Evolutionary conservation across 164 flowering plant species (phyloP), one percentile per base, ranked within the genome.

Genomic region (Cinnamomum chago): DNA sequence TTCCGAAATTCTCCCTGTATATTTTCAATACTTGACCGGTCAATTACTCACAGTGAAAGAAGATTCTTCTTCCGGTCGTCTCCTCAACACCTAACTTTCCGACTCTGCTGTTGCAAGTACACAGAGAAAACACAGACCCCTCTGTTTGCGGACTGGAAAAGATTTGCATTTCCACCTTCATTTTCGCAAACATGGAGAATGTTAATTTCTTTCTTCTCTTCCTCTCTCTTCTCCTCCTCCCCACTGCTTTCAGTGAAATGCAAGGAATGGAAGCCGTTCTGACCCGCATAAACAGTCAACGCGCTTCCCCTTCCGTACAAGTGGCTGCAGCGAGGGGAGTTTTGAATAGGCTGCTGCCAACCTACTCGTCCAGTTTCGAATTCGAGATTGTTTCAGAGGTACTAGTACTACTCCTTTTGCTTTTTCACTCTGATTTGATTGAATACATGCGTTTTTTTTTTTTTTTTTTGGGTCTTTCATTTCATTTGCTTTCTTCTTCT

Each of bases 381-480:
- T 87, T 94, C 76, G 77, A 83, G 79, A 87, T 94, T 51, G 79
- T 91, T 71, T 67, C 92, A 67, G 87, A 86, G 92, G 95, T 89
- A 70, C 62, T 15, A 2, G 52, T 28, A 3, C n/a, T 33, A 60
- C 4, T 22, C 2, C 47, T 40, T 40, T 75, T n/a, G 62, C 72
- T 12, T 10, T 25, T 68, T 24, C 65, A 62, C 33, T 64, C 25
- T 25, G 27, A 2, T 70, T 17, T 40, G 10, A 40, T 40, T 40
- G 47, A 40, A 11, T 25, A 22, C 22, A 17, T n/a, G 22, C 17
- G n/a, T 0, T 24, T 24, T 24, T 24, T 30, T 30, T 30, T 30
- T 30, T 30, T 30, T 58, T 58, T 3, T 15, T 58, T 58, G 6
- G 18, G 62, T 17, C 9, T 58, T 58, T 58, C 62, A 6, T 58